Evolutionary conservation across 768 basidiomycete genomes (phyloP), one percentile per base, ranked within the genome.

Genomic region (Polyporus arcularius): DNA sequence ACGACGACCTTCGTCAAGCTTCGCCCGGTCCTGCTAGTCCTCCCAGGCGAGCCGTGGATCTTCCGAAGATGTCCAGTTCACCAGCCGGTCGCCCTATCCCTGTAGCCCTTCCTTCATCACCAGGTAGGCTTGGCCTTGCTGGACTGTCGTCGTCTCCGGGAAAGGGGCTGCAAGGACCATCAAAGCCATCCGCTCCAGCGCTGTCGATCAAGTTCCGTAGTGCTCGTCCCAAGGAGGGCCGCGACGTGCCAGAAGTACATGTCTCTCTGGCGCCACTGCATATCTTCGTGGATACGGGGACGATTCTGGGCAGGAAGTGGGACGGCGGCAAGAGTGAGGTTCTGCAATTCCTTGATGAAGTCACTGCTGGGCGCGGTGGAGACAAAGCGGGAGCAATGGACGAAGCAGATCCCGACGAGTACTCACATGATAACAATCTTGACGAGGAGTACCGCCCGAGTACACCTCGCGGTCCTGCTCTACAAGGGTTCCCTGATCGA

Each of bases 271-370:
- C 77, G 10, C 89, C 94, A 10, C 66, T 96, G 10, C 93, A 94
- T 67, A 43, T 90, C n/a, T 92, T 93, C 68, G 53, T 91, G 30
- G 92, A 96, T 70, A 74, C 92, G 48, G 80, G 73, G 38, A 70
- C 76, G 56, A 64, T 79, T 18, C 64, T 84, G 52, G 68, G 76
- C 60, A 65, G 74, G 65, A 67, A 26, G 21, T 26, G 72, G 70
- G 6, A 65, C 68, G n/a, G 56, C 15, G 55, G 47, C 4, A 47
- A 57, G 32, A 71, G 61, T 53, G 76, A 71, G 60, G 73, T 79
- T 47, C 68, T 83, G 38, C 68, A 72, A 0, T 89, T 89, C 62
- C 41, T 88, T 45, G 76, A 83, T 9, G 79, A 82, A 14, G 41
- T 81, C 39, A 64, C 70, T n/a, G 69, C 62, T 1, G 55, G 67